Conservation (phyloP, 2,329 filamentous ascomycete genomes). For the Cryphonectria japonica region DNA sequence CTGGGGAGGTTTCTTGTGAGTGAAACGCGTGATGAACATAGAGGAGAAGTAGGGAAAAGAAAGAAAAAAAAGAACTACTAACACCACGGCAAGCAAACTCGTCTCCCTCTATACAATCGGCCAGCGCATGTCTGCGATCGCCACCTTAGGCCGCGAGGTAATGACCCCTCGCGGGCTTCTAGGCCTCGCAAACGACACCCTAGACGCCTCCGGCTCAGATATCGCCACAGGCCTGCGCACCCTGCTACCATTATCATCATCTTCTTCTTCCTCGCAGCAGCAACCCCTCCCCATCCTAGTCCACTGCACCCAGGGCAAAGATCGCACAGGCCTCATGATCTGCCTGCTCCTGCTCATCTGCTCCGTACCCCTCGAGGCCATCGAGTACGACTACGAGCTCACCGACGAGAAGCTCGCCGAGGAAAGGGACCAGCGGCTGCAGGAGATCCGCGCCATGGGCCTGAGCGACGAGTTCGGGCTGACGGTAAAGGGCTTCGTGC, state of each 20-base stretch:
- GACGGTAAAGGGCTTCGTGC: slow-evolving; percentile 68
- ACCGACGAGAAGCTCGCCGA: slow-evolving; percentile 62
- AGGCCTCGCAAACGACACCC: slow-evolving; percentile 69
- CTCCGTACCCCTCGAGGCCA: slow-evolving; percentile 58
- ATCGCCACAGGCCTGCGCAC: slow-evolving; percentile 46
- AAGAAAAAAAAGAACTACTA: not conserved
- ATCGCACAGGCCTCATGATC: slow-evolving; percentile 75
- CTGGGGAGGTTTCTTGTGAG: slow-evolving; percentile 67
- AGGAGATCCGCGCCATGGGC: slow-evolving; percentile 72
- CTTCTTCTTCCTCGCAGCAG: slow-evolving; percentile 26
- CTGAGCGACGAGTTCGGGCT: slow-evolving; percentile 73
- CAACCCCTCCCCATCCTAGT: slow-evolving; percentile 65
- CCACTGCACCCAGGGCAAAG: slow-evolving; percentile 90
- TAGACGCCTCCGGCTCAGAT: slow-evolving; percentile 69
- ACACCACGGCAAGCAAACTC: slow-evolving; percentile 54
- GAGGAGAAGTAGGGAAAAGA: too few relatives aligned
- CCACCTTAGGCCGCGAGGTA: slow-evolving; percentile 69
- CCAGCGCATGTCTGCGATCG: slow-evolving; percentile 70
- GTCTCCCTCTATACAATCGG: slow-evolving; percentile 66
- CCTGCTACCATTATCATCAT: slow-evolving; percentile 35
- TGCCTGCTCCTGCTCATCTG: slow-evolving; percentile 70
- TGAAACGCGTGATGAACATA: not conserved
- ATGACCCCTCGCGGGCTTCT: slow-evolving; percentile 74
- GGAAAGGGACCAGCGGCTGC: slow-evolving; percentile 65
- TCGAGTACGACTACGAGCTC: slow-evolving; percentile 73